Conservation (phyloP, 208 protist genomes). For the Leishmania turanica region DNA sequence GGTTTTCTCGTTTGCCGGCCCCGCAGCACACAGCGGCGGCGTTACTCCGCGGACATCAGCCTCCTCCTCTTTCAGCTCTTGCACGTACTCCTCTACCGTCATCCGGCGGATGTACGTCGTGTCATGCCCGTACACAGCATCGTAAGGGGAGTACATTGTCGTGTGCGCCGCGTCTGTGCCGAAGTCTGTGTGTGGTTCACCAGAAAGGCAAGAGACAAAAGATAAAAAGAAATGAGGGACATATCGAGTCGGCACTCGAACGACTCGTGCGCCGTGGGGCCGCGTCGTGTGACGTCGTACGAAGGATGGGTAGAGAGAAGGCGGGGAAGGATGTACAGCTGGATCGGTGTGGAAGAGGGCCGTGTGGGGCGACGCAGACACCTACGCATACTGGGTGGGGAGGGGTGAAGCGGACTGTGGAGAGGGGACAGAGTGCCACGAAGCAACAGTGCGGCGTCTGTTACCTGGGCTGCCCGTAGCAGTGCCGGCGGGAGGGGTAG, state of each 20-base stretch:
- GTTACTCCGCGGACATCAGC: conserved; percentile 14
- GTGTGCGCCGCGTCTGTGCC: background rate
- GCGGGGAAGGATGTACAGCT: background rate
- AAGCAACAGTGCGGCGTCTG: background rate
- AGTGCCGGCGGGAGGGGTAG: background rate
- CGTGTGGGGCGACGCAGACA: background rate
- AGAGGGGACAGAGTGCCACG: background rate
- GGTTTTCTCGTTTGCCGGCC: background rate
- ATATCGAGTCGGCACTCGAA: background rate
- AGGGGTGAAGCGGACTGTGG: background rate
- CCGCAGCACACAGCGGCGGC: background rate
- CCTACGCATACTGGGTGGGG: background rate
- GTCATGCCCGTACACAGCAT: conserved; percentile 79
- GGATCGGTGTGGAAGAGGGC: conserved; percentile 4
- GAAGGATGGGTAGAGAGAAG: background rate
- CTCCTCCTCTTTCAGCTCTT: conserved; percentile 58
- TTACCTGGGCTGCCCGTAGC: background rate
- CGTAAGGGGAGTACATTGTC: conserved; percentile 55
- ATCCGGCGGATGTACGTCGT: conserved; percentile 70
- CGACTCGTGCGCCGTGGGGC: background rate
- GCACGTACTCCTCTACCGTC: conserved; percentile 61
- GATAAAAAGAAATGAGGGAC: background rate
- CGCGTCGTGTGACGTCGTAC: background rate
- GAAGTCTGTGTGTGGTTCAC: background rate
- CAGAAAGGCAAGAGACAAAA: background rate